phyloP scores from a whole-genome alignment of 108 stramenopile genomes.

The Epithemia pelagica region DNA sequence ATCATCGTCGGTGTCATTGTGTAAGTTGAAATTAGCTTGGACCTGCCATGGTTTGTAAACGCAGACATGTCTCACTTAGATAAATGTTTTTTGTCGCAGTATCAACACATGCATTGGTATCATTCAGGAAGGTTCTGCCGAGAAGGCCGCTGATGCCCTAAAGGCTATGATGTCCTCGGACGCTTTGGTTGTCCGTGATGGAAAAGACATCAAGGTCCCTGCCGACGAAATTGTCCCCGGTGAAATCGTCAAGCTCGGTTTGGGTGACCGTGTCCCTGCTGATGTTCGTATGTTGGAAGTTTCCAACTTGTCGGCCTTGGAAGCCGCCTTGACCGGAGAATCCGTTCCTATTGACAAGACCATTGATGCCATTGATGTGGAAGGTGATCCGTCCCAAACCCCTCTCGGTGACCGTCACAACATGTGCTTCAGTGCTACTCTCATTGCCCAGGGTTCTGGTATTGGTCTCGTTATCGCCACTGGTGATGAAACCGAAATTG shows the following conservation, averaged over 20 bases:
- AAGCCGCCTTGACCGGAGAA: conserved; percentile 91
- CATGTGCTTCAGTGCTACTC: conserved; percentile 87
- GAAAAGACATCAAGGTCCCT: conserved; percentile 59
- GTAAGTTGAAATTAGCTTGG: too few species aligned
- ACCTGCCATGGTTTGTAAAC: too few species aligned
- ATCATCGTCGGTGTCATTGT: conserved; percentile 60
- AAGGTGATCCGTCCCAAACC: conserved; percentile 38
- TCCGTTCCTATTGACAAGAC: conserved; percentile 83
- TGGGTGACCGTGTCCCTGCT: conserved; percentile 79
- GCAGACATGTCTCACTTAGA: too few species aligned
- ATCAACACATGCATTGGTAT: conserved; percentile 76
- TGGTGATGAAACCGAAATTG: conserved; percentile 90
- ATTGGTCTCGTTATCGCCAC: conserved; percentile 77
- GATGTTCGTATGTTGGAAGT: conserved; percentile 82
- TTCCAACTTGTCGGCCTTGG: conserved; percentile 64
- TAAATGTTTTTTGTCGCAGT: too few species aligned
- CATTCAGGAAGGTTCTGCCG: conserved; percentile 76
- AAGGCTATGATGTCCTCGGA: conserved; percentile 75
- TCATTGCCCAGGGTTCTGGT: conserved; percentile 83
- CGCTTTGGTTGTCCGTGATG: conserved; percentile 62
- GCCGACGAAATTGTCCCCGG: conserved; percentile 61
- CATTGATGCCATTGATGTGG: conserved; percentile 37
- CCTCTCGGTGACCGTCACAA: conserved; percentile 80
- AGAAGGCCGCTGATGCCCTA: conserved; percentile 70
- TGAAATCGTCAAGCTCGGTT: conserved; percentile 54